Evolutionary conservation across 208 protist species (phyloP), one percentile per base, ranked within the genome.

Genomic region (Leishmania major): DNA sequence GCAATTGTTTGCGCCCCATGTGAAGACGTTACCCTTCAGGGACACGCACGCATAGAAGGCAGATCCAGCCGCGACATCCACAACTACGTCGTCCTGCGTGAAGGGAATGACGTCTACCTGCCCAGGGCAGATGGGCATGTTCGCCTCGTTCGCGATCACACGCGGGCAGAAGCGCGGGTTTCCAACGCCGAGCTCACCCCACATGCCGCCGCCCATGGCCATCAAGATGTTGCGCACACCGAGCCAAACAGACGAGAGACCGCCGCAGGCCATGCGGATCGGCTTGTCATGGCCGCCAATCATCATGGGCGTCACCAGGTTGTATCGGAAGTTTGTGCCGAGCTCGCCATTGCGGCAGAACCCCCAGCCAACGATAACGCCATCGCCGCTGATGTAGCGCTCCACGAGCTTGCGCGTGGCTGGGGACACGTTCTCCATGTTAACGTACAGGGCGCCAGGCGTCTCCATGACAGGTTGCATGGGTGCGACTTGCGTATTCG

Each of bases 1-100:
- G 57, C 91, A 95, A 79, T 94, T 93, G 83, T 96, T 96, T 57
- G 91, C 87, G 5, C 92, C 94, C 92, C 94, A 95, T 57, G 91
- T 82, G 67, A 91, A 90, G 45, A 95, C 77, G 55, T 89, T 88
- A 40, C 92, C 94, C 53, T 86, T 85, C 15, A 86, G 60, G 1
- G 91, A 90, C 22, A 95, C 72, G 53, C 83, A 84, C 35, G 85
- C 89, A 80, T 92, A 88, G 87, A 90, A 97, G 25, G 87, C 84
- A 75, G 84, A 93, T 35, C 94, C 91, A 66, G 87, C 89, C 37
- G 80, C 79, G 7, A 95, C 89, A 69, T 94, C 88, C 3, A 95
- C 87, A 19, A 95, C 62, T 31, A 91, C 78, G 72, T 95, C 88
- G n/a, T 87, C 80, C 57, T 75, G 64, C 35, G 81, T 72, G 78